phyloP scores from a whole-genome alignment of 2,329 filamentous ascomycete genomes.

The Xylariaceae sp. region DNA sequence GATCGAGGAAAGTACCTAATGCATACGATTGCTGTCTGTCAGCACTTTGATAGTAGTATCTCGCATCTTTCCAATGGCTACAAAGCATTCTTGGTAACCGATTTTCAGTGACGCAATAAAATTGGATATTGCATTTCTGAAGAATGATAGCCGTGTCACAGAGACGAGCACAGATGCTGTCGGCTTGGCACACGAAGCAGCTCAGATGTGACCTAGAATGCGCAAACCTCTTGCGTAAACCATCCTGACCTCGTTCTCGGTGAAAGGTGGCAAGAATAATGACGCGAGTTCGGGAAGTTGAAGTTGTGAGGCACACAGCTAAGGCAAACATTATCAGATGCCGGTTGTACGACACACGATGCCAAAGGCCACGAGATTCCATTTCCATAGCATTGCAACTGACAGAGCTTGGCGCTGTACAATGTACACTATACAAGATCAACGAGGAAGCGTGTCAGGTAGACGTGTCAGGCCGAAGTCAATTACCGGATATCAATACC shows the following conservation, averaged over 20 bases:
- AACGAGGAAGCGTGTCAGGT: too few relatives aligned
- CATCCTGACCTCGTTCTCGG: neutral
- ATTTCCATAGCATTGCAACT: too few relatives aligned
- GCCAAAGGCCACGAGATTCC: too few relatives aligned
- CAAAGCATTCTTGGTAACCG: neutral
- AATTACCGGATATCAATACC: too few relatives aligned
- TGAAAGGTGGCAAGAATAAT: slow-evolving; percentile 20
- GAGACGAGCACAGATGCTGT: slow-evolving; percentile 6
- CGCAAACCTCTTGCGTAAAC: neutral
- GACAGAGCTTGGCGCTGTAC: too few relatives aligned
- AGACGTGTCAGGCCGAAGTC: too few relatives aligned
- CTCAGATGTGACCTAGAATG: neutral
- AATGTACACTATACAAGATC: too few relatives aligned
- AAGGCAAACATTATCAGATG: slow-evolving; percentile 12
- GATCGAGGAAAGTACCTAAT: slow-evolving; percentile 3
- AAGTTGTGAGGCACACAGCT: slow-evolving; percentile 16
- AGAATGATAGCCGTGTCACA: slow-evolving; percentile 1
- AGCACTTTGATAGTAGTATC: slow-evolving; percentile 2
- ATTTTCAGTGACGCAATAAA: neutral
- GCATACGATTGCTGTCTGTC: neutral
- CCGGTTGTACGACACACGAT: slow-evolving; percentile 6
- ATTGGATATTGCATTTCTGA: neutral
- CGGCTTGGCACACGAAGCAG: slow-evolving; percentile 2
- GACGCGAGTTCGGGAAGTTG: slow-evolving; percentile 3
- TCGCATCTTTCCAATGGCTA: neutral